Evolutionary conservation across 257 asterid species (phyloP).

Genomic region (Apocynum venetum): DNA sequence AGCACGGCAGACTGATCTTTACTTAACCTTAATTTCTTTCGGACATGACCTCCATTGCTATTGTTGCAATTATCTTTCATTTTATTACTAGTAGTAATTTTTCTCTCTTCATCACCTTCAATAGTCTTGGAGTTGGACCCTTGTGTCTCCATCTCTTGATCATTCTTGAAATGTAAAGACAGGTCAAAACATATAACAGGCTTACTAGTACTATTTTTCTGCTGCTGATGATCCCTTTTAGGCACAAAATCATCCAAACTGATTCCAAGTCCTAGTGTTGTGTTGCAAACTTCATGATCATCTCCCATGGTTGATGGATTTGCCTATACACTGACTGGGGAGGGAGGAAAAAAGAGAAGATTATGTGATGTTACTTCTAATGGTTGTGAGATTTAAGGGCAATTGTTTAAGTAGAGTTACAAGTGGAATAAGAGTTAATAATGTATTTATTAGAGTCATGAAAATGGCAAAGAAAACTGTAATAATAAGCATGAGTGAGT

Average conservation of each 20-base stretch:
- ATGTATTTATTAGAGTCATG: slow-evolving; percentile 17
- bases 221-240: not conserved
- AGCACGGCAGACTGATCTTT: slow-evolving; percentile 29
- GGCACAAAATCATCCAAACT: not conserved
- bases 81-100: not conserved
- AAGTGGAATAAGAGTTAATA: slow-evolving; percentile 12
- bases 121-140: slow-evolving; percentile 23
- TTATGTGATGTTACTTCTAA: not conserved
- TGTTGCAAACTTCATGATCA: not conserved
- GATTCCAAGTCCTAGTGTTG: slow-evolving; percentile 7
- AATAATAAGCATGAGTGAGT: slow-evolving; percentile 6
- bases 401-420: not conserved
- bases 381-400: not conserved
- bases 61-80: too few relatives aligned
- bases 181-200: not conserved
- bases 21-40: slow-evolving; percentile 34
- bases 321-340: not conserved
- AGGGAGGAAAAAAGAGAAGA: not conserved
- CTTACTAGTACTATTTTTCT: slow-evolving; percentile 5
- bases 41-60: not conserved
- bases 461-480: slow-evolving; percentile 1
- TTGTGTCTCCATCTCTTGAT: slow-evolving; percentile 5
- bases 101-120: slow-evolving; percentile 12
- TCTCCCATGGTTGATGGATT: slow-evolving; percentile 3
- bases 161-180: slow-evolving; percentile 9